These are phyloP conservation scores for Aspergillus quadrilineatus DNA, from an alignment of 2,329 filamentous ascomycete species.

Conservation along the genomic window DNA sequence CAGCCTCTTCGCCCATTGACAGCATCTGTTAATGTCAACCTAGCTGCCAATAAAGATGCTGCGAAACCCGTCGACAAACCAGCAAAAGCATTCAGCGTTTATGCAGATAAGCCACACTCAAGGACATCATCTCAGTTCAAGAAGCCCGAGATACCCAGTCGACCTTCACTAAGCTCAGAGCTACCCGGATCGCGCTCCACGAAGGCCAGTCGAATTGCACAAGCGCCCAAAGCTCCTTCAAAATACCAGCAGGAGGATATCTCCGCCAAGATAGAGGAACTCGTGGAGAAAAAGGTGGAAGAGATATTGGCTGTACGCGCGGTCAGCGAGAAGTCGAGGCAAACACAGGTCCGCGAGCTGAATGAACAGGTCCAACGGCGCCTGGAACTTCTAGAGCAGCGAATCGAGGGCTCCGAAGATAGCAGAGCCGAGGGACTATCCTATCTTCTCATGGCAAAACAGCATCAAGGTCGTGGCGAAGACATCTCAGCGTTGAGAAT, in stretches of 20 bases:
- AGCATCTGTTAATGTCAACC: conserved; percentile 71
- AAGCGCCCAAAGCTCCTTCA: conserved; percentile 30
- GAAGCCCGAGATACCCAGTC: conserved; percentile 47
- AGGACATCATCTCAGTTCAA: conserved; percentile 44
- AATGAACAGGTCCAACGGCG: conserved; percentile 77
- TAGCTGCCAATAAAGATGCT: conserved; percentile 52
- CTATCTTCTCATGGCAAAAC: conserved; percentile 84
- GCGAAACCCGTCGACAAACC: conserved; percentile 66
- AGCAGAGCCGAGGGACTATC: conserved; percentile 77
- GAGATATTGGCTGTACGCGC: conserved; percentile 81
- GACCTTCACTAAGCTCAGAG: conserved; percentile 42
- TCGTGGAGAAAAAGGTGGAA: conserved; percentile 88
- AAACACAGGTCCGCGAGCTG: conserved; percentile 53
- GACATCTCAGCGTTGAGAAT: conserved; percentile 75
- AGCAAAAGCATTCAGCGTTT: conserved; percentile 81
- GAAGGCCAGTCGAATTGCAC: conserved; percentile 47
- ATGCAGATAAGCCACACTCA: conserved; percentile 64
- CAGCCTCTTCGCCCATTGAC: conserved; percentile 78
- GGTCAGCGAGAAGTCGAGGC: conserved; percentile 54
- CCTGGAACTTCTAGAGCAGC: conserved; percentile 78
- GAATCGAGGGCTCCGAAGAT: conserved; percentile 77
- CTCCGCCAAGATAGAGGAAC: conserved; percentile 78
- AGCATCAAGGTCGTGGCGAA: conserved; percentile 82
- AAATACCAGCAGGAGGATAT: conserved; percentile 53
- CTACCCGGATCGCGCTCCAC: conserved; percentile 43